phyloP scores from a whole-genome alignment of 345 rosid genomes.

The Populus deltoides region DNA sequence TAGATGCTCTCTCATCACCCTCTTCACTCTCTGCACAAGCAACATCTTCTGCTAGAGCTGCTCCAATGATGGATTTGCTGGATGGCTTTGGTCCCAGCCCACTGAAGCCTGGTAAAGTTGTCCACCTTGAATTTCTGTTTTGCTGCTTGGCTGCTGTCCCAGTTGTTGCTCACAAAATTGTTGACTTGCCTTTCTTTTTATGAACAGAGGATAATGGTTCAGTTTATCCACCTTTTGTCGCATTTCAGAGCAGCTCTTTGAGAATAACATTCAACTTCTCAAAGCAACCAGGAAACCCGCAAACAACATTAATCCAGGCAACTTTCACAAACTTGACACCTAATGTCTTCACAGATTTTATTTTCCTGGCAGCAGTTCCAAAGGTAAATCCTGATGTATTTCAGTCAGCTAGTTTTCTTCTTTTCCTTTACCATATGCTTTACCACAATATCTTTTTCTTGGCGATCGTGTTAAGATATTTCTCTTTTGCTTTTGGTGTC shows the following conservation, averaged over 20 bases:
- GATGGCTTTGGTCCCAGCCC: conserved; percentile 70
- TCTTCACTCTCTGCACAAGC: conserved; percentile 36
- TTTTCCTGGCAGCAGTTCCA: conserved; percentile 98
- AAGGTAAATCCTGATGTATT: conserved; percentile 54
- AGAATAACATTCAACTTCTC: conserved; percentile 74
- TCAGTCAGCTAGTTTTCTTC: background rate
- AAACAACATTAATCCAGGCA: conserved; percentile 62
- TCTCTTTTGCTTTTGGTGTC: conserved; percentile 3
- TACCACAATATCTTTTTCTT: background rate
- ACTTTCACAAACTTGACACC: conserved; percentile 73
- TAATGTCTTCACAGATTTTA: conserved; percentile 62
- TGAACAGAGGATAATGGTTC: conserved; percentile 73
- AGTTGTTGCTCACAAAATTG: background rate
- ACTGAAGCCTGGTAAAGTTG: conserved; percentile 54
- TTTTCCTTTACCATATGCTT: background rate
- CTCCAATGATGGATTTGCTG: conserved; percentile 74
- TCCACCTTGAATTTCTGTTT: conserved; percentile 11
- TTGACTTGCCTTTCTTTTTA: conserved; percentile 18
- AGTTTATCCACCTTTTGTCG: conserved; percentile 67
- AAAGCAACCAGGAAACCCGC: conserved; percentile 70
- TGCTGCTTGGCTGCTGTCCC: conserved; percentile 10
- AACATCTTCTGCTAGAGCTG: conserved; percentile 44
- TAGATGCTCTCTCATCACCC: conserved; percentile 52
- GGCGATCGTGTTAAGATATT: conserved; percentile 11
- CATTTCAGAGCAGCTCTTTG: conserved; percentile 80